These are phyloP conservation scores for Jamesozyma hellenica DNA, from an alignment of 805 yeast genomes.

Conservation along the genomic window DNA sequence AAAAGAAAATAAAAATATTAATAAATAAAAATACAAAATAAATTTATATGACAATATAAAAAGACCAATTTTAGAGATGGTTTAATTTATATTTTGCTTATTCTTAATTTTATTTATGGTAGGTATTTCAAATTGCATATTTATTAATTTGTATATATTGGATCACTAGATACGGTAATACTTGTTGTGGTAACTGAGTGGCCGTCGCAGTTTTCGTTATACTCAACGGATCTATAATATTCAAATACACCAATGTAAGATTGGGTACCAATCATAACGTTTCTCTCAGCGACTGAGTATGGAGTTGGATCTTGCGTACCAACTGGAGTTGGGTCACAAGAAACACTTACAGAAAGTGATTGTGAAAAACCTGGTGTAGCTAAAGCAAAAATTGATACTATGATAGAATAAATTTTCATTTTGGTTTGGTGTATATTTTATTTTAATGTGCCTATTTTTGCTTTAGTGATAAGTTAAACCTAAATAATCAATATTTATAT, in stretches of 20 bases:
- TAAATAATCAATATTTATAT: too few relatives aligned
- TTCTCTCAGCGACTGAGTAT: conserved; percentile 14
- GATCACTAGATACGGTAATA: neutral
- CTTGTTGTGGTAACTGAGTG: conserved; percentile 4
- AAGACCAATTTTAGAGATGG: too few relatives aligned
- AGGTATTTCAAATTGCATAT: neutral
- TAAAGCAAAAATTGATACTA: conserved; percentile 1
- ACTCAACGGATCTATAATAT: conserved; percentile 18
- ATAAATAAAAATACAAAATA: too few relatives aligned
- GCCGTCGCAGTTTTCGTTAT: conserved; percentile 15
- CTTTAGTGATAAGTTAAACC: neutral
- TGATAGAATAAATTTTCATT: conserved; percentile 1
- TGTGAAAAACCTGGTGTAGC: conserved; percentile 1
- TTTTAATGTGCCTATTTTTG: neutral
- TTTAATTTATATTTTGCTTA: too few relatives aligned
- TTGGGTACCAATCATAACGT: conserved; percentile 11
- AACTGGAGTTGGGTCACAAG: conserved; percentile 17
- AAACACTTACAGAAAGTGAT: conserved; percentile 1
- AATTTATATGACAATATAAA: too few relatives aligned
- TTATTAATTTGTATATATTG: neutral
- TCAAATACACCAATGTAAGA: conserved; percentile 15
- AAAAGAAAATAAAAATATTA: too few relatives aligned
- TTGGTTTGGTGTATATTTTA: neutral
- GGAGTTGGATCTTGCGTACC: conserved; percentile 20
- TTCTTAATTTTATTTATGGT: neutral